These are phyloP conservation scores for Microsporum ferrugineum DNA, from an alignment of 2,329 filamentous ascomycete genomes.

Conservation along the genomic window DNA sequence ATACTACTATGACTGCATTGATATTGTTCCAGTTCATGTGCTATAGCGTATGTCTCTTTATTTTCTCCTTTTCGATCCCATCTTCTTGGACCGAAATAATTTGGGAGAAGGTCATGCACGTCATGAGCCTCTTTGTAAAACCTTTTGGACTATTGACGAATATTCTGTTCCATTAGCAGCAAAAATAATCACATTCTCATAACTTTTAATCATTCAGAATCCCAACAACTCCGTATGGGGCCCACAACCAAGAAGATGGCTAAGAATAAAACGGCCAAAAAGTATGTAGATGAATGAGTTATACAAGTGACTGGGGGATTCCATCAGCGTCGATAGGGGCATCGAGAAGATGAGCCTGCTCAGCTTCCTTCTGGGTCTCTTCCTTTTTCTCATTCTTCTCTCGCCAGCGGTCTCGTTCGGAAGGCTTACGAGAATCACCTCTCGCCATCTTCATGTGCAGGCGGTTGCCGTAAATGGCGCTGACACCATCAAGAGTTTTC, in stretches of 20 bases:
- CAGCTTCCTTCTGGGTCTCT: neutral
- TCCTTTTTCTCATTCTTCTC: constrained; percentile 1
- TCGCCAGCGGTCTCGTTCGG: constrained; percentile 20
- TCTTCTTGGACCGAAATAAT: neutral
- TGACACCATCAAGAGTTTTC: constrained; percentile 31
- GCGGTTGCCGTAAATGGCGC: constrained; percentile 31
- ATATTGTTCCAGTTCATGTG: neutral
- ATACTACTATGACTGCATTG: neutral
- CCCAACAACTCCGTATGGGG: too few relatives aligned
- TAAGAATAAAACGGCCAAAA: neutral
- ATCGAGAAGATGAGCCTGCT: neutral
- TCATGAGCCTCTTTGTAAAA: neutral
- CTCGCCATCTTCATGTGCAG: constrained; percentile 32
- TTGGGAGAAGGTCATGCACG: neutral
- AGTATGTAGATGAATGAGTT: neutral
- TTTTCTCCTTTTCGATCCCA: neutral
- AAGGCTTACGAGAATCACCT: constrained; percentile 25
- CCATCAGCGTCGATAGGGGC: neutral
- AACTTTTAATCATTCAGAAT: too few relatives aligned
- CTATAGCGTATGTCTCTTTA: neutral
- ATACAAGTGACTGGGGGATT: neutral
- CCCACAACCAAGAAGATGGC: neutral
- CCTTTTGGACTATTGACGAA: neutral
- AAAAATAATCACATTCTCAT: neutral
- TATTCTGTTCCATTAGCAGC: neutral